Evolutionary conservation across 192 early-diverging fungal species (phyloP).

Genomic region (Chytriomyces confervae): DNA sequence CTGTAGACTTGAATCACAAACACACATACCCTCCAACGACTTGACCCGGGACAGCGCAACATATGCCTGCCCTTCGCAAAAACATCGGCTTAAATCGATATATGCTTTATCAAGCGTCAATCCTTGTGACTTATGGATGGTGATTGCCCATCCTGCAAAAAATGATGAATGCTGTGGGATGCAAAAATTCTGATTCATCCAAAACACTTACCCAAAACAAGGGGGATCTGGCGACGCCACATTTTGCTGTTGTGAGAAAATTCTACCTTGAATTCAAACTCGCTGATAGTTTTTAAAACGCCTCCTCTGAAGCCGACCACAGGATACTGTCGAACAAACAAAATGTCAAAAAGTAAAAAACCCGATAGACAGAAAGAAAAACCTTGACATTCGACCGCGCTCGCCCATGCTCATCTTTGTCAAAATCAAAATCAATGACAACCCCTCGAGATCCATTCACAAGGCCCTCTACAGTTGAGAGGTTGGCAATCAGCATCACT

Average conservation of each 20-base stretch:
- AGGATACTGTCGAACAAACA: neutral
- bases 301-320: neutral
- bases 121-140: slow-evolving; percentile 31
- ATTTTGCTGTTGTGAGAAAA: neutral
- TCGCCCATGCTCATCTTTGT: slow-evolving; percentile 5
- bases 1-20: neutral
- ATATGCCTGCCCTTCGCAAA: slow-evolving; percentile 26
- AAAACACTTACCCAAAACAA: neutral
- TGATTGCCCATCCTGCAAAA: slow-evolving; percentile 27
- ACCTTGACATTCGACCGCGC: neutral
- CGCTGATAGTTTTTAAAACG: neutral
- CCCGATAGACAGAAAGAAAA: too few relatives aligned
- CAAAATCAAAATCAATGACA: slow-evolving; percentile 30
- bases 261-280: neutral
- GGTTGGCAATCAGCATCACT: slow-evolving; percentile 34
- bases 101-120: slow-evolving; percentile 28
- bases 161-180: neutral
- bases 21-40: slow-evolving; percentile 1
- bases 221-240: slow-evolving; percentile 1
- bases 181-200: neutral
- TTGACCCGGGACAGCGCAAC: slow-evolving; percentile 28
- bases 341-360: too few relatives aligned
- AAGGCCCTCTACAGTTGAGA: slow-evolving; percentile 13
- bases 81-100: slow-evolving; percentile 13
- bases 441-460: slow-evolving; percentile 35